These are phyloP conservation scores for Podila epicladia DNA, from an alignment of 192 early-diverging fungal genomes.

Conservation along the genomic window DNA sequence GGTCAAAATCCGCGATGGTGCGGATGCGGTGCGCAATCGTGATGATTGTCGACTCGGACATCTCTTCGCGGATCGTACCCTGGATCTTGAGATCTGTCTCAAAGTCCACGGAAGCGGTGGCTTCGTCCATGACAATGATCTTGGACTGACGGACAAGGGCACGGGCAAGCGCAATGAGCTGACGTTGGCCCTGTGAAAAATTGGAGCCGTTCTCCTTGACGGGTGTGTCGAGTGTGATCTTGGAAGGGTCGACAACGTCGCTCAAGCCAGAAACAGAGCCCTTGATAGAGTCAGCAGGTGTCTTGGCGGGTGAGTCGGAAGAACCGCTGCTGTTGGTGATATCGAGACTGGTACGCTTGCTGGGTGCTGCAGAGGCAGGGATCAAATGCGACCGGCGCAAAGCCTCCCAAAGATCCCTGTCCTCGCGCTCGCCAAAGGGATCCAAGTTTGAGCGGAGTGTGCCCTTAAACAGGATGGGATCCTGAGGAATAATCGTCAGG, in stretches of 20 bases:
- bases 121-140: no score
- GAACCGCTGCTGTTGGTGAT: conserved; percentile 1
- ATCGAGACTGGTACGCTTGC: conserved; percentile 29
- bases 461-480: conserved; percentile 79
- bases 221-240: conserved; percentile 67
- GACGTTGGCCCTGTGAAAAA: conserved; percentile 78
- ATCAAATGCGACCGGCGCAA: conserved; percentile 79
- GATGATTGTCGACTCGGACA: conserved; percentile 77
- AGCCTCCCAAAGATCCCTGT: conserved; percentile 79
- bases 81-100: conserved; percentile 87
- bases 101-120: conserved; percentile 90
- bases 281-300: conserved; percentile 4
- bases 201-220: conserved; percentile 84
- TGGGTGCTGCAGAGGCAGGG: conserved; percentile 7
- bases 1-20: conserved; percentile 81
- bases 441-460: conserved; percentile 84
- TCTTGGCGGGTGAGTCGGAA: background rate
- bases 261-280: background rate
- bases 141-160: conserved; percentile 74
- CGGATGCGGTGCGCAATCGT: conserved; percentile 89
- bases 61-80: conserved; percentile 78
- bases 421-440: conserved; percentile 82
- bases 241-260: conserved; percentile 31
- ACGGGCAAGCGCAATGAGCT: conserved; percentile 76
- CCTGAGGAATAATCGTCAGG: conserved; percentile 79